Evolutionary conservation across 768 basidiomycete genomes (phyloP).

Genomic region (Suillus luteus): DNA sequence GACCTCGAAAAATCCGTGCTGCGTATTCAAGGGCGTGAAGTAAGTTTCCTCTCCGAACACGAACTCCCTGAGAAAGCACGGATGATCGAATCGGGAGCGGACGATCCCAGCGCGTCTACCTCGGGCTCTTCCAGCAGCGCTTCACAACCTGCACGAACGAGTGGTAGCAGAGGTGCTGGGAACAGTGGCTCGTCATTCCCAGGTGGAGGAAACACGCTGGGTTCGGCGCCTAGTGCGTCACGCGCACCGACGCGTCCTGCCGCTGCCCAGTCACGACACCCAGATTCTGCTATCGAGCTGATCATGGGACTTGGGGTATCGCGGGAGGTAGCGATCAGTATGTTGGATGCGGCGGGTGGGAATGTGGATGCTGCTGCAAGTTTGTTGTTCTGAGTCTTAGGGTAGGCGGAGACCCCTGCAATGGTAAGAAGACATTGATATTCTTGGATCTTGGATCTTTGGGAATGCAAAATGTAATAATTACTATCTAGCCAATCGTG

Average conservation of each 20-base stretch:
- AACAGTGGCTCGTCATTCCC: conserved; percentile 33
- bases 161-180: conserved; percentile 21
- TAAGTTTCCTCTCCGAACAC: conserved; percentile 90
- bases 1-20: conserved; percentile 89
- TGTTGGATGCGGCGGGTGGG: conserved; percentile 78
- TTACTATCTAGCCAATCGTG: no score
- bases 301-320: conserved; percentile 79
- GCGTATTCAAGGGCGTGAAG: conserved; percentile 89
- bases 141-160: conserved; percentile 13
- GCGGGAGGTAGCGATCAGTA: conserved; percentile 74
- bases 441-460: neutral
- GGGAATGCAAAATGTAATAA: neutral
- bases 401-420: neutral
- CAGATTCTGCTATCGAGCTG: conserved; percentile 64
- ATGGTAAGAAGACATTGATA: neutral
- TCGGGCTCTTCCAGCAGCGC: conserved; percentile 18
- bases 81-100: conserved; percentile 36
- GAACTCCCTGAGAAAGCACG: conserved; percentile 86
- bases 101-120: conserved; percentile 26
- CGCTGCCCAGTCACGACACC: conserved; percentile 31
- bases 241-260: conserved; percentile 25
- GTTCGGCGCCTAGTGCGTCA: conserved; percentile 41
- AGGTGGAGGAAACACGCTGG: conserved; percentile 66
- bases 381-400: conserved; percentile 61
- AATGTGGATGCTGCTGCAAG: conserved; percentile 90